phyloP scores from a whole-genome alignment of 345 rosid genomes.

The Luvunga scandens region DNA sequence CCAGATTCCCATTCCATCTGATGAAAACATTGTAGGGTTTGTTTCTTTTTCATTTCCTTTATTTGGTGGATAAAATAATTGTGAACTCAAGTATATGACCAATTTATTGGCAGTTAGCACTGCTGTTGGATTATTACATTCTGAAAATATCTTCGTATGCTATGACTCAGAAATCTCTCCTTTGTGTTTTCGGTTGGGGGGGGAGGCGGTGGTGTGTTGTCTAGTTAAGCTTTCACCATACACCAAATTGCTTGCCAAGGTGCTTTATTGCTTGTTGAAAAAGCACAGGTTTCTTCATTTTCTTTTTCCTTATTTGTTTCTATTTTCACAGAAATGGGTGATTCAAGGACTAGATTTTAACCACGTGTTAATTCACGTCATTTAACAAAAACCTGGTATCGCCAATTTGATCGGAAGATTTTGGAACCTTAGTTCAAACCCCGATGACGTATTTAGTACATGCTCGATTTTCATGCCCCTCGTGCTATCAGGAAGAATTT shows the following conservation, averaged over 20 bases:
- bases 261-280: too few species aligned
- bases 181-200: neutral
- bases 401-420: neutral
- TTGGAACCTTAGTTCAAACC: neutral
- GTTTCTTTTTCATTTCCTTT: neutral
- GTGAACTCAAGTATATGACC: slow-evolving; percentile 11
- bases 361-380: too few species aligned
- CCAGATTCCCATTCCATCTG: neutral
- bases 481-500: too few species aligned
- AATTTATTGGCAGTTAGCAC: neutral
- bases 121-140: neutral
- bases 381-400: too few species aligned
- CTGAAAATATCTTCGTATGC: neutral
- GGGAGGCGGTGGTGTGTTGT: neutral
- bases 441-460: neutral
- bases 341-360: too few species aligned
- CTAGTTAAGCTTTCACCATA: neutral
- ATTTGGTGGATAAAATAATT: neutral
- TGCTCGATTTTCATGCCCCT: neutral
- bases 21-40: slow-evolving; percentile 2
- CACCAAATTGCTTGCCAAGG: too few species aligned
- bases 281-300: too few species aligned
- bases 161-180: neutral
- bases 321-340: too few species aligned
- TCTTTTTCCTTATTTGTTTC: too few species aligned